phyloP scores from a whole-genome alignment of 495 filamentous ascomycete genomes.

The Chaetomidium leptoderma region DNA sequence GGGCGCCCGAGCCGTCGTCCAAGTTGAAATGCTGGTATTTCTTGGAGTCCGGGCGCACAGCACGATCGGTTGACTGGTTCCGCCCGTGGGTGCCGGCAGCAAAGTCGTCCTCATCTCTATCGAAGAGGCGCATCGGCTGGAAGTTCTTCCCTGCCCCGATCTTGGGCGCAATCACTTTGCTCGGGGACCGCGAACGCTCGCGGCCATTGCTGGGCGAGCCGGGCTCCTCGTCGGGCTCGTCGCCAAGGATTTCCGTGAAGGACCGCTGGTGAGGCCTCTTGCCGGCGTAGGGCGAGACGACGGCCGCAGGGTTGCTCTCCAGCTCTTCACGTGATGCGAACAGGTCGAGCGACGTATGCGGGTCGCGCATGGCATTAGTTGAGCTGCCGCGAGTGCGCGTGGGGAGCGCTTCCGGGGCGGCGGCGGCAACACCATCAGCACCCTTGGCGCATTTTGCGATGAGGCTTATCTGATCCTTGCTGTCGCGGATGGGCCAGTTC shows the following conservation, averaged over 20 bases:
- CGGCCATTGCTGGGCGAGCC: constrained; percentile 48
- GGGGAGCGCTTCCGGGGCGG: constrained; percentile 21
- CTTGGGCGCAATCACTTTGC: constrained; percentile 56
- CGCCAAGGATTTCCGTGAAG: constrained; percentile 51
- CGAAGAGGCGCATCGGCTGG: constrained; percentile 65
- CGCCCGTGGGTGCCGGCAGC: constrained; percentile 37
- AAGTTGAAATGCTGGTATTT: constrained; percentile 89
- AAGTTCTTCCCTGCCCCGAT: constrained; percentile 66
- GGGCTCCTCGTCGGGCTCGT: constrained; percentile 39
- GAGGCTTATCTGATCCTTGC: constrained; percentile 74
- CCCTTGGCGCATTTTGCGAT: constrained; percentile 54
- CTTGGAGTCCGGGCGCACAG: constrained; percentile 60
- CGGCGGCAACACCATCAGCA: constrained; percentile 20
- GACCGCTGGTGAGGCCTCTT: constrained; percentile 44
- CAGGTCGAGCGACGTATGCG: constrained; percentile 72
- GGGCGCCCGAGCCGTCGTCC: constrained; percentile 54
- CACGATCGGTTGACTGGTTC: constrained; percentile 37
- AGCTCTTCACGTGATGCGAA: constrained; percentile 60
- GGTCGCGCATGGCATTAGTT: constrained; percentile 54
- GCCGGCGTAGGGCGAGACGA: constrained; percentile 52
- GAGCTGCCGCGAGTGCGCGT: constrained; percentile 44
- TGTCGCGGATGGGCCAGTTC: constrained; percentile 92
- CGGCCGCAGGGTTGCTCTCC: constrained; percentile 40
- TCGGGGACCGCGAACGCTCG: constrained; percentile 40
- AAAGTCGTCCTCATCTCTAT: constrained; percentile 49